Conservation (phyloP, 169 alveolate genomes). For the Theileria orientalis region DNA sequence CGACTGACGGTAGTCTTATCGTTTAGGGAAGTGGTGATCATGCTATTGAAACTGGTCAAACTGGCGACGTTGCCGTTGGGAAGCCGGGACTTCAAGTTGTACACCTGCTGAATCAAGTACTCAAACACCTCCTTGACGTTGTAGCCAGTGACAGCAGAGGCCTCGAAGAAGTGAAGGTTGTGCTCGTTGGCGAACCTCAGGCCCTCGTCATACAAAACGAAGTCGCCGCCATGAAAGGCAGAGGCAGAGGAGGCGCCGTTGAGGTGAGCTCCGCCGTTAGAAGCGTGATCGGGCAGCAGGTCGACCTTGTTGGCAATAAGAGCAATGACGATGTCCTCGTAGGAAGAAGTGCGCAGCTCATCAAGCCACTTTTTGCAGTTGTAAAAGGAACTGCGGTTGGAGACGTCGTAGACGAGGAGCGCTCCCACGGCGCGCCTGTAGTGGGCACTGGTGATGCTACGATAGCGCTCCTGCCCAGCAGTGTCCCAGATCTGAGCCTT, state of each 20-base stretch:
- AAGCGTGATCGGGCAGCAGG: slow-evolving; percentile 85
- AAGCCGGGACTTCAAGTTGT: slow-evolving; percentile 64
- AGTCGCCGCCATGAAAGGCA: slow-evolving; percentile 97
- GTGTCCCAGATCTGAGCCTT: slow-evolving; percentile 90
- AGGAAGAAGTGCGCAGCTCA: slow-evolving; percentile 95
- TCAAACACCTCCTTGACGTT: slow-evolving; percentile 97
- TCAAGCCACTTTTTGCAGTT: slow-evolving; percentile 92
- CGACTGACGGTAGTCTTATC: neutral
- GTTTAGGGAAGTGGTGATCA: neutral
- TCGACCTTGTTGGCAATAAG: slow-evolving; percentile 99
- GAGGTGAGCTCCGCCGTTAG: slow-evolving; percentile 94
- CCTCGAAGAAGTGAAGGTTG: slow-evolving; percentile 90
- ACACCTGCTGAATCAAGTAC: slow-evolving; percentile 86
- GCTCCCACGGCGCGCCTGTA: slow-evolving; percentile 96
- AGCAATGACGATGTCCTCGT: slow-evolving; percentile 96
- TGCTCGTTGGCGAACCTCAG: slow-evolving; percentile 87
- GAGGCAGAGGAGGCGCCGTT: slow-evolving; percentile 95
- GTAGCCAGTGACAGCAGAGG: slow-evolving; percentile 93
- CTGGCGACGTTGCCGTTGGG: neutral
- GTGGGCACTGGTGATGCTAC: slow-evolving; percentile 92
- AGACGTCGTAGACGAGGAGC: slow-evolving; percentile 91
- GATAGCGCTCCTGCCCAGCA: slow-evolving; percentile 94
- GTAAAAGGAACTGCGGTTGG: slow-evolving; percentile 86
- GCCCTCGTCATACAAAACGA: slow-evolving; percentile 82
- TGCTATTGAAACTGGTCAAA: neutral